These are phyloP conservation scores for Neurospora sp. DNA, from an alignment of 495 filamentous ascomycete genomes.

Conservation along the genomic window DNA sequence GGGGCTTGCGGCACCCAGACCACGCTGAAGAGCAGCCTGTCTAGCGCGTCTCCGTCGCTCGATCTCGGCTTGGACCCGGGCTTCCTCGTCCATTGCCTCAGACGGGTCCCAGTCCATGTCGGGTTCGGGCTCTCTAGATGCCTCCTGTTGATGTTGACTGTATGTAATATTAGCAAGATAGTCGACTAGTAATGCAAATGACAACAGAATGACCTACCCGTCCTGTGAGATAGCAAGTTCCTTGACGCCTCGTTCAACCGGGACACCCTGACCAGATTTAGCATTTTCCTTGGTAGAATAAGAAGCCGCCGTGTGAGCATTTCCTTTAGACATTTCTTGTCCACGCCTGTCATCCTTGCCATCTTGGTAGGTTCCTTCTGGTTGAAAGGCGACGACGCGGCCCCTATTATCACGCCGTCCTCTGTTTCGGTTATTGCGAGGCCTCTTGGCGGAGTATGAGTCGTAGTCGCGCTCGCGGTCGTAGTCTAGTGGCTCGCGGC, in stretches of 20 bases:
- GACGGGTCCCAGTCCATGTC: conserved; percentile 35
- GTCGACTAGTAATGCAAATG: neutral
- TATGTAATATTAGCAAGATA: conserved; percentile 4
- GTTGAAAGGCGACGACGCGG: conserved; percentile 3
- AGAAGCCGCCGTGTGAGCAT: conserved; percentile 22
- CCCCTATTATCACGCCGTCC: conserved; percentile 28
- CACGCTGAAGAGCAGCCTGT: conserved; percentile 74
- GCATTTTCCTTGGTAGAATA: conserved; percentile 47
- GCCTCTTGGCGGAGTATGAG: conserved; percentile 47
- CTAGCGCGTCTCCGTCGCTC: conserved; percentile 79
- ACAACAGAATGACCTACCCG: conserved; percentile 5
- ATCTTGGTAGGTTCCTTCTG: conserved; percentile 25
- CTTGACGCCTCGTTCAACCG: conserved; percentile 42
- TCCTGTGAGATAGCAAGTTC: conserved; percentile 16
- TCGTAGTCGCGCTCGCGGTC: conserved; percentile 26
- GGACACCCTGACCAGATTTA: conserved; percentile 53
- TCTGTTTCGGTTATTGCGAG: conserved; percentile 52
- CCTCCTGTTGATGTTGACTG: neutral
- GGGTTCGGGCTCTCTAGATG: conserved; percentile 13
- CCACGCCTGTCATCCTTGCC: conserved; percentile 35
- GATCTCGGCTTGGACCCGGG: conserved; percentile 47
- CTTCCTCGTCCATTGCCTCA: conserved; percentile 58
- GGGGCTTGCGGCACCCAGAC: conserved; percentile 62
- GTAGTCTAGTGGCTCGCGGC: conserved; percentile 2
- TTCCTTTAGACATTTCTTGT: conserved; percentile 24